A percentile compares a stretch with the other conserved stretches of the same genome.
Evolutionary conservation across 1,284 basidiomycete species (phyloP).

Genomic region (Neolentinus lepideus): DNA sequence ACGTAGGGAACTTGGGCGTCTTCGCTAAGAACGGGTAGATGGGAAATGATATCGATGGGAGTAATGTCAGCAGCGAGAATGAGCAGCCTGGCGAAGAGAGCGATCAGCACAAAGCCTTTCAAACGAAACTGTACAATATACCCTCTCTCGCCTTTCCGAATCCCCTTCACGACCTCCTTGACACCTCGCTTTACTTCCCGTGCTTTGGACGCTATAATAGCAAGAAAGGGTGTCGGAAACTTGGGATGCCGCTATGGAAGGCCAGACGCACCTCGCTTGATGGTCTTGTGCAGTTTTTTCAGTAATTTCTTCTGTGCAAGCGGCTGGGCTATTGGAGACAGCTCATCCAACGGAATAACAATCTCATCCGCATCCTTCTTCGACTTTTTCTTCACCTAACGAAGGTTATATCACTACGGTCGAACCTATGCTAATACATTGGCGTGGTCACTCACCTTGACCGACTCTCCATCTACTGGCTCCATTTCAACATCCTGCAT

Average conservation of each 20-base stretch:
- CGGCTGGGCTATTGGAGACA: slow-evolving; percentile 87
- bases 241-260: neutral
- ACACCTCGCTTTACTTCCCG: slow-evolving; percentile 93
- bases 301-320: slow-evolving; percentile 87
- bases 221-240: slow-evolving; percentile 3
- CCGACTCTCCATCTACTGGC: slow-evolving; percentile 27
- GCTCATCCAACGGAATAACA: slow-evolving; percentile 69
- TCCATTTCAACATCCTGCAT: slow-evolving; percentile 47
- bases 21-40: slow-evolving; percentile 92
- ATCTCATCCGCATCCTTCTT: slow-evolving; percentile 55
- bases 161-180: slow-evolving; percentile 94
- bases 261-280: slow-evolving; percentile 72
- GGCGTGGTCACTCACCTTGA: slow-evolving; percentile 27
- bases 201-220: slow-evolving; percentile 71
- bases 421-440: neutral
- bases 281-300: slow-evolving; percentile 89
- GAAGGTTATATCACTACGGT: too few species aligned
- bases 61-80: slow-evolving; percentile 96
- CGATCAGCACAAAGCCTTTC: slow-evolving; percentile 4
- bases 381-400: slow-evolving; percentile 49
- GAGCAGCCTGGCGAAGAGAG: slow-evolving; percentile 55
- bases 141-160: slow-evolving; percentile 95
- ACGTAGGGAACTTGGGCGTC: slow-evolving; percentile 94
- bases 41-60: slow-evolving; percentile 97
- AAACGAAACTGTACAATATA: slow-evolving; percentile 26